Conservation (phyloP, 2,329 filamentous ascomycete species). For the Gaeumannomyces tritici region DNA sequence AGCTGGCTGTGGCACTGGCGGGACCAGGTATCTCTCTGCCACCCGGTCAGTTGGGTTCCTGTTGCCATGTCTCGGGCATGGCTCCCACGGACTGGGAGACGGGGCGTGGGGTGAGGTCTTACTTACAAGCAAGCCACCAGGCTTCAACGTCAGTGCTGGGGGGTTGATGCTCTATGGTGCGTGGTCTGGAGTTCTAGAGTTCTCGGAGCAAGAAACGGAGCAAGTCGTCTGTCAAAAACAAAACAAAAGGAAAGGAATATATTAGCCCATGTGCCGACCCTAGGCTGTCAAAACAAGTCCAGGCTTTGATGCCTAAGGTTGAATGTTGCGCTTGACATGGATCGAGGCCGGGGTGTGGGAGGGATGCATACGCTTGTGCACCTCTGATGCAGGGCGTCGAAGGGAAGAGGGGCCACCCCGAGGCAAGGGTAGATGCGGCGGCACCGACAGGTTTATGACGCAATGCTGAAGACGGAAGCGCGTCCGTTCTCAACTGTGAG, state of each 20-base stretch:
- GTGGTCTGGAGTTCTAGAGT: background rate
- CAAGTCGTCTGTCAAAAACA: background rate
- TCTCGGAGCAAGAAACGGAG: background rate
- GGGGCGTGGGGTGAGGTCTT: background rate
- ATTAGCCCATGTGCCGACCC: background rate
- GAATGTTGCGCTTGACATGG: background rate
- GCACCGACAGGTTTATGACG: slow-evolving; percentile 3
- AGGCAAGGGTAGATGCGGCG: slow-evolving; percentile 1
- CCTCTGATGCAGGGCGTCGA: background rate
- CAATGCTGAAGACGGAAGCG: background rate
- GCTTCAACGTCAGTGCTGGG: background rate
- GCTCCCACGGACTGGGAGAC: background rate
- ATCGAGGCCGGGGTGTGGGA: background rate
- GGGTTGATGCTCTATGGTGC: background rate
- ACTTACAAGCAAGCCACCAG: background rate
- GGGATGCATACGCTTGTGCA: slow-evolving; percentile 4
- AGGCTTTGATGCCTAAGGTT: background rate
- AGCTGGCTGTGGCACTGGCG: background rate
- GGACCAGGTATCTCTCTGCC: background rate
- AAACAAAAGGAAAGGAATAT: too few species aligned
- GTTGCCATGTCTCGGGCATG: background rate
- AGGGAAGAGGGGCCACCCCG: background rate
- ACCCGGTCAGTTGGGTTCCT: slow-evolving; percentile 3
- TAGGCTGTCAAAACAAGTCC: background rate
- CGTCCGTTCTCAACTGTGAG: background rate